Percentiles rank a stretch among this genome's conserved stretches.
Evolutionary conservation across 108 stramenopile genomes (phyloP).

Genomic region (Aurantiochytrium sp.): DNA sequence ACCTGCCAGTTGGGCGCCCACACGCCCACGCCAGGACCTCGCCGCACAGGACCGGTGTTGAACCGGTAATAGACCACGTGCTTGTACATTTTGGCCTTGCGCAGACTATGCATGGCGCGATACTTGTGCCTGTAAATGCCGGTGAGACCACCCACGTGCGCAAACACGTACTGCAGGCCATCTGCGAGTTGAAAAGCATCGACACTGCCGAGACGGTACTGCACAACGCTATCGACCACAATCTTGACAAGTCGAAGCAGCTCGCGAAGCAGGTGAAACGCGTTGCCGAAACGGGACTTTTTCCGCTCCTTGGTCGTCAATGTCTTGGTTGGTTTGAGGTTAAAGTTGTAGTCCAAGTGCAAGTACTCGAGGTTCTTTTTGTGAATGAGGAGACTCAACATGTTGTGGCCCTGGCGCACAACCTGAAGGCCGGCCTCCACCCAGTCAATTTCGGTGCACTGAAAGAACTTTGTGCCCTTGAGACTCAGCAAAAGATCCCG

Average conservation of each 20-base stretch:
- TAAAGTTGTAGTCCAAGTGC: slow-evolving; percentile 99
- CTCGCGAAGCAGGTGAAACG: slow-evolving; percentile 96
- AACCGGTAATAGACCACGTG: slow-evolving; percentile 98
- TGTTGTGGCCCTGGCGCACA: slow-evolving; percentile 97
- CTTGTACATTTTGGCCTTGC: slow-evolving; percentile 98
- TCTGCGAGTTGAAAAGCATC: slow-evolving; percentile 98
- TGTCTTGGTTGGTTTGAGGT: slow-evolving; percentile 99
- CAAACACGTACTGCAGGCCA: slow-evolving; percentile 97
- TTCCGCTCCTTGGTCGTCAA: slow-evolving; percentile 99
- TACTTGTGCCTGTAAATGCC: slow-evolving; percentile 99
- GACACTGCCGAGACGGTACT: slow-evolving; percentile 93
- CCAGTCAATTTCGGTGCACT: slow-evolving; percentile 98
- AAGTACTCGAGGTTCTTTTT: slow-evolving; percentile 96
- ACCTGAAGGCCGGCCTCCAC: slow-evolving; percentile 92
- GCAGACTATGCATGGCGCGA: slow-evolving; percentile 94
- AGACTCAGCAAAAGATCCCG: slow-evolving; percentile 86
- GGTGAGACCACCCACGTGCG: slow-evolving; percentile 98
- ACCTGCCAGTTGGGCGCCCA: slow-evolving; percentile 99
- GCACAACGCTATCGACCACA: slow-evolving; percentile 94
- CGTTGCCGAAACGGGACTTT: slow-evolving; percentile 77
- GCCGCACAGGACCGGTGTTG: slow-evolving; percentile 99
- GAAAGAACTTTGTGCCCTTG: slow-evolving; percentile 99
- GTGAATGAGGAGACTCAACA: slow-evolving; percentile 94
- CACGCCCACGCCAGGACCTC: slow-evolving; percentile 97
- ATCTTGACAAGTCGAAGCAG: slow-evolving; percentile 96